These are phyloP conservation scores for Pyrenochaeta sp. DNA, from an alignment of 2,329 filamentous ascomycete genomes.

Conservation along the genomic window DNA sequence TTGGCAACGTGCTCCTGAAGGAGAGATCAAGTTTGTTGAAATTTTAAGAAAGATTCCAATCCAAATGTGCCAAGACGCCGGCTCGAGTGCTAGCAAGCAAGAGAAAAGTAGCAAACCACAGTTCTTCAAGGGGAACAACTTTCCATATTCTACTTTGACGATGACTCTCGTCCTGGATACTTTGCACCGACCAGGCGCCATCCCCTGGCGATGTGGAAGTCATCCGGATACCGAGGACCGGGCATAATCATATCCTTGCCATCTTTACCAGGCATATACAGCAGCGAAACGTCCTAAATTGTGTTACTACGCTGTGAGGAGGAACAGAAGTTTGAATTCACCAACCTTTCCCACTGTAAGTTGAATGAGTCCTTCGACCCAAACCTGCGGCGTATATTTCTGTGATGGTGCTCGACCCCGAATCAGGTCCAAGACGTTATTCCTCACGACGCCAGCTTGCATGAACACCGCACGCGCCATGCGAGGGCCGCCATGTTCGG, in stretches of 20 bases:
- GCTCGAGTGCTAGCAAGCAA: too few relatives aligned
- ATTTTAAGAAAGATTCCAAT: too few relatives aligned
- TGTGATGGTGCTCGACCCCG: neutral
- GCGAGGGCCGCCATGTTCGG: slow-evolving; percentile 62
- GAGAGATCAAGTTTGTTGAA: too few relatives aligned
- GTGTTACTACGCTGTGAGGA: neutral
- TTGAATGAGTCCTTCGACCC: neutral
- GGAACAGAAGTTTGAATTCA: neutral
- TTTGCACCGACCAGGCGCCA: slow-evolving; percentile 1
- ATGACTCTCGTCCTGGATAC: neutral
- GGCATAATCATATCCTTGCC: neutral
- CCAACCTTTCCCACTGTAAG: neutral
- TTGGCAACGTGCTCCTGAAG: too few relatives aligned
- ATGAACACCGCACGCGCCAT: slow-evolving; percentile 60
- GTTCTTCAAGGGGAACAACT: too few relatives aligned
- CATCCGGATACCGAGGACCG: neutral
- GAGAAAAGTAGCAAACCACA: too few relatives aligned
- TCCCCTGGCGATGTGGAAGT: neutral
- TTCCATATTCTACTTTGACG: neutral
- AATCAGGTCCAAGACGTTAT: neutral
- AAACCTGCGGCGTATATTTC: neutral
- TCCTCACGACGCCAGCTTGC: slow-evolving; percentile 54
- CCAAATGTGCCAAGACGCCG: too few relatives aligned
- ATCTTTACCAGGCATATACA: neutral
- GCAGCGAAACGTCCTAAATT: neutral